phyloP scores from a whole-genome alignment of 1,284 basidiomycete species.

The Kalmanozyma brasiliensis region DNA sequence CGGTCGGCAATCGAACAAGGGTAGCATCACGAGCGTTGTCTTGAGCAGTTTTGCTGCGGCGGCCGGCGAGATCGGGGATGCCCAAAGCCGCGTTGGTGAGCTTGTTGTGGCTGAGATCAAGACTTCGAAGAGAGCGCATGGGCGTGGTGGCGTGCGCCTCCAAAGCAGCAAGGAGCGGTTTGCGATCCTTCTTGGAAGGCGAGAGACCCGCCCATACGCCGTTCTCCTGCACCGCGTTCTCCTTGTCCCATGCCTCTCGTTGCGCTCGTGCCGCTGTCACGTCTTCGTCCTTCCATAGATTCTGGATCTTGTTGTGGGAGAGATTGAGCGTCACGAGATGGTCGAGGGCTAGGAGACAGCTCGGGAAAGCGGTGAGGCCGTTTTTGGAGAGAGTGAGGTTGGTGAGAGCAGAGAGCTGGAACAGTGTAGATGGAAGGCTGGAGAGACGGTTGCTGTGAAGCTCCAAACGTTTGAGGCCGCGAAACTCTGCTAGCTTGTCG shows the following conservation, averaged over 20 bases:
- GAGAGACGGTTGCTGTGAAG: slow-evolving; percentile 57
- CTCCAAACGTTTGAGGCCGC: slow-evolving; percentile 54
- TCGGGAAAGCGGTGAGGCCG: slow-evolving; percentile 47
- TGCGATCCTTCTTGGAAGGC: slow-evolving; percentile 41
- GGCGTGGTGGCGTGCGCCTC: slow-evolving; percentile 13
- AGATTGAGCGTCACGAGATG: slow-evolving; percentile 58
- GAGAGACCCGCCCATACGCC: slow-evolving; percentile 56
- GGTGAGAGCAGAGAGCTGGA: slow-evolving; percentile 52
- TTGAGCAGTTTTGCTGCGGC: slow-evolving; percentile 19
- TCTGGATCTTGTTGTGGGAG: slow-evolving; percentile 55
- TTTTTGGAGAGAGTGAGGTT: slow-evolving; percentile 57
- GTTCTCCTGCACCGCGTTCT: slow-evolving; percentile 38
- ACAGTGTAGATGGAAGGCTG: slow-evolving; percentile 40
- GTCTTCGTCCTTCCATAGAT: slow-evolving; percentile 49
- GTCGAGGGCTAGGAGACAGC: slow-evolving; percentile 50
- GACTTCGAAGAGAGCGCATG: slow-evolving; percentile 39
- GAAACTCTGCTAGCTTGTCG: slow-evolving; percentile 51
- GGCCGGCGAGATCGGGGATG: slow-evolving; percentile 29
- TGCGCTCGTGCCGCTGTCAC: slow-evolving; percentile 29
- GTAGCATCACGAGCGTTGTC: neutral
- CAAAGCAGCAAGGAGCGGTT: slow-evolving; percentile 4
- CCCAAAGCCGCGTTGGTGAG: slow-evolving; percentile 51
- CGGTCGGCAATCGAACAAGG: slow-evolving; percentile 34
- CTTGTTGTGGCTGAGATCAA: slow-evolving; percentile 57
- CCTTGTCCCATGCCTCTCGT: slow-evolving; percentile 45